Base-by-base conservation (phyloP, 2,329 filamentous ascomycete species). In the Colletotrichum nymphaeae region DNA sequence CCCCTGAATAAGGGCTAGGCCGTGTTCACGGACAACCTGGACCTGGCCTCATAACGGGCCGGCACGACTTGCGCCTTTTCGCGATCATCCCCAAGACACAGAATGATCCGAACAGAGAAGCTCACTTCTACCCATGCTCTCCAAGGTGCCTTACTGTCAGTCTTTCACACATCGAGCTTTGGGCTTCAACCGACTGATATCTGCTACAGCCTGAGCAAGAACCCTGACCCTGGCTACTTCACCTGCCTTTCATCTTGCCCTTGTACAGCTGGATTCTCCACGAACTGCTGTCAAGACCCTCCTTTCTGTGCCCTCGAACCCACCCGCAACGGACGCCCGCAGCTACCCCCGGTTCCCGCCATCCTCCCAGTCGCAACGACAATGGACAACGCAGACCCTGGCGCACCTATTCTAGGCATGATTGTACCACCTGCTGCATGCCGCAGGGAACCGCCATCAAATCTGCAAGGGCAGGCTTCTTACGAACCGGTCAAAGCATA, bases 11-110 rank as follows among this genome's bases (percentile, higher is more conserved):
- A 49, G 2, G 42, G 42, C 19, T 49, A 22, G 19, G 19, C 42
- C 42, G n/a, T 19, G 8, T 49, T 49, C 4, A 22, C 19, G 42
- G 24, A 14, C 53, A 30, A 53, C 62, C 46, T 37, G 58, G 57
- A 57, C 49, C n/a, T 67, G 72, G 72, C 42, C 72, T 67, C 22
- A n/a, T 3, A 68, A 58, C 32, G 26, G 72, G 69, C 69, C 72
- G 69, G 72, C 69, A 68, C 63, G 26, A 52, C 72, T 49, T 72
- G 63, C 63, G 56, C 63, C 58, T 52, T 58, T 37, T 22, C 26
- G 7, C 11, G 55, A 24, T 49, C 57, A 28, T 26, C n/a, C 8
- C 42, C 26, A 58, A 53, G 32, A 28, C 26, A 5, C 42, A n/a
- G 28, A 22, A 32, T 4, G 11, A 64, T 62, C 64, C 37, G 16